Conservation (phyloP, 306 rosid species). For the Vachellia pachyceras region DNA sequence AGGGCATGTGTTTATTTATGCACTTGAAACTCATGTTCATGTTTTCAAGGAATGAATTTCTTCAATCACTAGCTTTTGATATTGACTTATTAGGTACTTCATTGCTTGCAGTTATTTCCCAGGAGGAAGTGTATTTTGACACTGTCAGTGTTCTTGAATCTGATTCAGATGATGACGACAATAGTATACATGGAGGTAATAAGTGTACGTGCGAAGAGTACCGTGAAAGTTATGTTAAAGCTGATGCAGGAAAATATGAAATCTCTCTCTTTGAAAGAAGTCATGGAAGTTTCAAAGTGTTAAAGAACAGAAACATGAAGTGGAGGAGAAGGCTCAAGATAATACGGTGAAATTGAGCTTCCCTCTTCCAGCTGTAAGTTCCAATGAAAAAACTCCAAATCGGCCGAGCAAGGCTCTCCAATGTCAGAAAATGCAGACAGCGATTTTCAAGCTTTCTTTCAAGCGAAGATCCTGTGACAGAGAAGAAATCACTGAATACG, state of each 20-base stretch:
- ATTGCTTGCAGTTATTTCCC: constrained; percentile 59
- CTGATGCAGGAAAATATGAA: constrained; percentile 65
- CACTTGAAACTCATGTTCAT: background rate
- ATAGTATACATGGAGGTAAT: constrained; percentile 83
- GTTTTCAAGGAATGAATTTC: background rate
- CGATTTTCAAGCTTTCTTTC: constrained; percentile 81
- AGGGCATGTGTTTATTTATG: background rate
- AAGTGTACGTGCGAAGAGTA: background rate
- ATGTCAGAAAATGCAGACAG: constrained; percentile 61
- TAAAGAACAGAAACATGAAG: constrained; percentile 54
- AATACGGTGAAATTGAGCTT: constrained; percentile 44
- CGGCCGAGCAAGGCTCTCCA: constrained; percentile 45
- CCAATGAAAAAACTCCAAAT: constrained; percentile 68
- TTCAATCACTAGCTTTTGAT: background rate
- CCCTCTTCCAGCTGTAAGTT: constrained; percentile 58
- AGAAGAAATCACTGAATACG: constrained; percentile 56
- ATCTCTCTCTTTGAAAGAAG: constrained; percentile 53
- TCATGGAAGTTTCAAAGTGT: constrained; percentile 74
- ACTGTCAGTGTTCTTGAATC: constrained; percentile 82
- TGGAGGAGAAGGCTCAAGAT: constrained; percentile 58
- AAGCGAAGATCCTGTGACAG: constrained; percentile 75
- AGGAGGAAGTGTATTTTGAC: constrained; percentile 89
- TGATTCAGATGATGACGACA: constrained; percentile 87
- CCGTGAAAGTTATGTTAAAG: constrained; percentile 62
- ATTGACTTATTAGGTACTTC: constrained; percentile 27